Percentiles rank a stretch among this genome's conserved stretches.
phyloP scores from a whole-genome alignment of 2,329 filamentous ascomycete species.

The Sporothrix pseudoabietina region DNA sequence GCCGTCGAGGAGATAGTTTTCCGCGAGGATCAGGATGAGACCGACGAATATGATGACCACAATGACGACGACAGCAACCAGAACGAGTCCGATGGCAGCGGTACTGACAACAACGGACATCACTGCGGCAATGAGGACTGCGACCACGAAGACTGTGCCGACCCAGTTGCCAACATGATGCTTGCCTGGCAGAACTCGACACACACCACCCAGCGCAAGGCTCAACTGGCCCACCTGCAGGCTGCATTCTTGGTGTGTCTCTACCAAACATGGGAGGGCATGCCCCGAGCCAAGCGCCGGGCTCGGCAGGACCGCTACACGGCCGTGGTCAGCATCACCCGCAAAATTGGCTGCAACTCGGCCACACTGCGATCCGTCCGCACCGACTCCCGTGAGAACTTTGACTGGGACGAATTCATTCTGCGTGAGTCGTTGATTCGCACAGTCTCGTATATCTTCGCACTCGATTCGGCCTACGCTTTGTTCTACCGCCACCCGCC shows the following conservation, averaged over 20 bases:
- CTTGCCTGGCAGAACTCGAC: slow-evolving; percentile 18
- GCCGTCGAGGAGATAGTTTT: slow-evolving; percentile 22
- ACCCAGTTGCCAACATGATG: neutral
- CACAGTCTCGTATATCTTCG: slow-evolving; percentile 21
- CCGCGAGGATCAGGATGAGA: neutral
- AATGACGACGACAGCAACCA: neutral
- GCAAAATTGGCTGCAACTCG: slow-evolving; percentile 16
- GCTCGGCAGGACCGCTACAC: slow-evolving; percentile 5
- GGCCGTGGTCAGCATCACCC: slow-evolving; percentile 5
- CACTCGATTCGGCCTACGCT: slow-evolving; percentile 16
- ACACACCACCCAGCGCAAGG: neutral
- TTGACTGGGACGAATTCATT: slow-evolving; percentile 25
- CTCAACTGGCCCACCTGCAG: slow-evolving; percentile 14
- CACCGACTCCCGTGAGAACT: neutral
- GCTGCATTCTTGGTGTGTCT: slow-evolving; percentile 16
- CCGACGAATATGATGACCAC: neutral
- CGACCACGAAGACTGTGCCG: slow-evolving; percentile 6
- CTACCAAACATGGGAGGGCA: slow-evolving; percentile 22
- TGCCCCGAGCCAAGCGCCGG: neutral
- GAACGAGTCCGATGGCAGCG: neutral
- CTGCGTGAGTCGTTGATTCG: slow-evolving; percentile 15
- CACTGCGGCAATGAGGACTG: slow-evolving; percentile 3
- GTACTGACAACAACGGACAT: neutral
- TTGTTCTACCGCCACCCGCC: slow-evolving; percentile 18
- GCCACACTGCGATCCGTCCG: neutral